Evolutionary conservation across 2,329 filamentous ascomycete genomes (phyloP), one percentile per base, ranked within the genome.

Genomic region (Ilyonectria destructans): DNA sequence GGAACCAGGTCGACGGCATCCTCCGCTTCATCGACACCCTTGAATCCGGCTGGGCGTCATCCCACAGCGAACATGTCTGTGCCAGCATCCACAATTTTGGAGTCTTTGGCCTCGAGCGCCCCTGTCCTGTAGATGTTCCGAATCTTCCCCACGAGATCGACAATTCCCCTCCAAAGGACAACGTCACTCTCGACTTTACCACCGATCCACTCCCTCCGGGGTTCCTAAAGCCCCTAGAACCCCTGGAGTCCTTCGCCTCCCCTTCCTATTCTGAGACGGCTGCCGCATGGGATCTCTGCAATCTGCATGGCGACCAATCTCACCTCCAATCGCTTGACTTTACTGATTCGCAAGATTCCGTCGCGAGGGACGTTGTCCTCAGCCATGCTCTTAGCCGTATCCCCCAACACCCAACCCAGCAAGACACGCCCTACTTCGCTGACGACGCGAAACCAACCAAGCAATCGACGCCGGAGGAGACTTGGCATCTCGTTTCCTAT

Each of bases 1-100:
- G 60, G 63, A 59, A 54, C n/a, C 57, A 69, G 45, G 58, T 71
- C 23, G 69, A 71, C 35, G 58, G 58, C 10, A 71, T 71, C 59
- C 63, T 71, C 43, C 58, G 58, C 29, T 35, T 46, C 49, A 58
- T 71, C 35, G 69, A 69, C 31, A 57, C 63, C 2, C 51, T 67
- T 1, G 67, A 67, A 17, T 56, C 57, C n/a, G 46, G 37, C 29
- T 19, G 31, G 26, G 43, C 43, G 17, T 40, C 60, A 1, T 37
- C 23, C 15, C 35, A 52, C 29, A 55, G 45, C 23, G 23, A 64
- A 52, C 21, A 26, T 4, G 48, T 69, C 43, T 69, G 54, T 40
- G 52, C 57, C 6, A 62, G n/a, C 37, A 48, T 71, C 45, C 56
- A 67, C 23, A 62, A 62, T 19, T 69, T 71, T 40, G 67, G 67